A percentile compares a stretch with the other conserved stretches of the same genome.
Evolutionary conservation across 1,284 basidiomycete genomes (phyloP).

Genomic region (Coniferiporia sulphurascens): DNA sequence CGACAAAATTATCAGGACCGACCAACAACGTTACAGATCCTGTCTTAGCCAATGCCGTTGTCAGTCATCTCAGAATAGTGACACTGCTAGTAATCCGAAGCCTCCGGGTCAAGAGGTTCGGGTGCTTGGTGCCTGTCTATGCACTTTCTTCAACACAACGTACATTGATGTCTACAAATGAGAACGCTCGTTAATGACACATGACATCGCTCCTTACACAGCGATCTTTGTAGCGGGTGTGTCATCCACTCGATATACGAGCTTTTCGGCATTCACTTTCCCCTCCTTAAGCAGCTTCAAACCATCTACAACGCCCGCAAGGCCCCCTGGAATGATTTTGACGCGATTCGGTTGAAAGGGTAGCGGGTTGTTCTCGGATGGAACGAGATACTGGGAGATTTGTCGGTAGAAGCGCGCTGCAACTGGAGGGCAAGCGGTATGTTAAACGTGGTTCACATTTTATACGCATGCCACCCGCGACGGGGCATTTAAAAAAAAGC

Average conservation of each 20-base stretch:
- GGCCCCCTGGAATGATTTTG: slow-evolving; percentile 25
- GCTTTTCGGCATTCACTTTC: slow-evolving; percentile 28
- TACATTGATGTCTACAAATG: too few relatives aligned
- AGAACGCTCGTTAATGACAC: too few relatives aligned
- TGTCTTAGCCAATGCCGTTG: too few relatives aligned
- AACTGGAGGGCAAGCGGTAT: background rate
- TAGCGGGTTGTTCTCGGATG: background rate
- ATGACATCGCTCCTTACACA: too few relatives aligned
- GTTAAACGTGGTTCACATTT: background rate
- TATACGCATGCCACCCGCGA: background rate
- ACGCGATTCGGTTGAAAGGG: slow-evolving; percentile 21
- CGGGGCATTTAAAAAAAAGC: background rate
- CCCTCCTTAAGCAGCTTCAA: slow-evolving; percentile 23
- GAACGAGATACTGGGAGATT: background rate
- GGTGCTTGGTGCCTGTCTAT: too few relatives aligned
- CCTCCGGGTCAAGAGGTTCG: too few relatives aligned
- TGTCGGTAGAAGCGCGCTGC: slow-evolving; percentile 9
- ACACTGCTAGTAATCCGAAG: too few relatives aligned
- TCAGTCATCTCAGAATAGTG: too few relatives aligned
- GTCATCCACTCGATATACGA: slow-evolving; percentile 30
- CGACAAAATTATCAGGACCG: too few relatives aligned
- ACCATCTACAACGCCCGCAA: slow-evolving; percentile 27
- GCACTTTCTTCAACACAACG: too few relatives aligned
- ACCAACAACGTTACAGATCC: too few relatives aligned
- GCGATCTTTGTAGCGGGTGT: slow-evolving; percentile 13